Conservation (phyloP, 768 basidiomycete genomes). For the Suillus placidus region DNA sequence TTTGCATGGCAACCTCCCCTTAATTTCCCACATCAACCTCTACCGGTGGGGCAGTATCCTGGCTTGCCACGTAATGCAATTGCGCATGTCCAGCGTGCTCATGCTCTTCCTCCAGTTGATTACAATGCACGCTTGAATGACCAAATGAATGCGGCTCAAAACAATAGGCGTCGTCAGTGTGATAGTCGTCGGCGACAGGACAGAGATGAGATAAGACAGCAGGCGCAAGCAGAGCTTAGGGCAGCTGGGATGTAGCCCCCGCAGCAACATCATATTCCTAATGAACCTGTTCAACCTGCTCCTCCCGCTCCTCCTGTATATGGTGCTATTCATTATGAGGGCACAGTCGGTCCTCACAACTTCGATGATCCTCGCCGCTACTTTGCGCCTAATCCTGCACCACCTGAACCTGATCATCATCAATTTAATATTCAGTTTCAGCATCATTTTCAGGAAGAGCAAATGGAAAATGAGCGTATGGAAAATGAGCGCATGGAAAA, state of each 20-base stretch:
- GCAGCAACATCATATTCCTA: no score
- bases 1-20: background rate
- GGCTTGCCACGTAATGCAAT: background rate
- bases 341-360: background rate
- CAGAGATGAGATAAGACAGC: background rate
- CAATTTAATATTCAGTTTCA: background rate
- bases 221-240: background rate
- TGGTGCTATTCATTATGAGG: background rate
- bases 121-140: background rate
- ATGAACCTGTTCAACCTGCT: no score
- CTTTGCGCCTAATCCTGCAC: background rate
- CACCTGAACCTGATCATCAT: background rate
- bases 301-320: background rate
- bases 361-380: background rate
- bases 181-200: background rate
- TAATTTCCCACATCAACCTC: background rate
- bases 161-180: background rate
- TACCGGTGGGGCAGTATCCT: background rate
- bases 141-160: background rate
- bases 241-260: no score
- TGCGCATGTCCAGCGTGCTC: background rate
- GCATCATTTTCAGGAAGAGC: background rate
- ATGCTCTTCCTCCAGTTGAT: background rate
- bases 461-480: no score
- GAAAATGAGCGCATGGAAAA: no score